phyloP scores from a whole-genome alignment of 805 yeast species.

The Sugiyamaella valdiviana region DNA sequence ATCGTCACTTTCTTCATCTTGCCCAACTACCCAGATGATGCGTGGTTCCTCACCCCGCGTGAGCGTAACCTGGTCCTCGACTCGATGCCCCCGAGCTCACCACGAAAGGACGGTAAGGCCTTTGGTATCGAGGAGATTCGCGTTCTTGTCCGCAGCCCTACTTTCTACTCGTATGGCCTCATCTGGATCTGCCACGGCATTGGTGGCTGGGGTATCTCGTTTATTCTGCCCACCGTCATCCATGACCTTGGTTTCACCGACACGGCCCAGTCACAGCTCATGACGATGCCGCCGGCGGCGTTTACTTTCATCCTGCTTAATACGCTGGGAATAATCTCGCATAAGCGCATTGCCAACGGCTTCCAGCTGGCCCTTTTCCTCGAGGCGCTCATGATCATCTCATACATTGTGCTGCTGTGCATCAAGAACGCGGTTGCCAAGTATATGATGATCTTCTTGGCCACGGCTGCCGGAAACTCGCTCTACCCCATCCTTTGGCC shows the following conservation, averaged over 20 bases:
- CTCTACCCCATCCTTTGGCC: slow-evolving; percentile 8
- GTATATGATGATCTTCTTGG: slow-evolving; percentile 6
- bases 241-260: slow-evolving; percentile 38
- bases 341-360: slow-evolving; percentile 1
- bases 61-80: slow-evolving; percentile 12
- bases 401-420: slow-evolving; percentile 2
- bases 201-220: slow-evolving; percentile 34
- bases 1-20: slow-evolving; percentile 26
- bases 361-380: not conserved
- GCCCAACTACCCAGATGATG: slow-evolving; percentile 47
- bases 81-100: slow-evolving; percentile 6
- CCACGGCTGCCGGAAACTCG: slow-evolving; percentile 4
- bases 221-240: slow-evolving; percentile 42
- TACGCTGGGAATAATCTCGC: slow-evolving; percentile 2
- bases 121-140: not conserved
- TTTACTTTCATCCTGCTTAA: slow-evolving; percentile 5
- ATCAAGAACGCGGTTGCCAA: slow-evolving; percentile 5
- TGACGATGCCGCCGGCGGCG: slow-evolving; percentile 36
- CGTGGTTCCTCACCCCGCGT: slow-evolving; percentile 17
- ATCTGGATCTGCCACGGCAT: slow-evolving; percentile 49
- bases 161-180: slow-evolving; percentile 22
- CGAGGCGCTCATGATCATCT: slow-evolving; percentile 1
- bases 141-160: slow-evolving; percentile 17
- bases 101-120: not conserved
- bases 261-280: slow-evolving; percentile 37